Conservation (phyloP, 106 monocot genomes). For the Dioscorea alata region DNA sequence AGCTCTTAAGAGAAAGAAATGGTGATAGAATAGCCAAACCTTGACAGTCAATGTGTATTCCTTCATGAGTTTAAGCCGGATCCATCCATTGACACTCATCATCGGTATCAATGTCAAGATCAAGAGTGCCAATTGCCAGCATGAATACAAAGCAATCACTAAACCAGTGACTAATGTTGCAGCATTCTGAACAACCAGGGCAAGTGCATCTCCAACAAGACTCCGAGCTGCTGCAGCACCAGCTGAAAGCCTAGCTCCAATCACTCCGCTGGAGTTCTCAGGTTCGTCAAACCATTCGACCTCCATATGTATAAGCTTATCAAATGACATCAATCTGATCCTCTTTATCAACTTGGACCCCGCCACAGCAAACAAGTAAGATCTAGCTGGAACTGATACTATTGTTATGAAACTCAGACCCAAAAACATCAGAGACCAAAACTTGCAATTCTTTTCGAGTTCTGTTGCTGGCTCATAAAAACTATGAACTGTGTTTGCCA, state of each 20-base stretch:
- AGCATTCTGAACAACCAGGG: conserved; percentile 24
- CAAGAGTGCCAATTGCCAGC: conserved; percentile 28
- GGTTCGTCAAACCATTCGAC: conserved; percentile 36
- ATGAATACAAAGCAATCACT: conserved; percentile 26
- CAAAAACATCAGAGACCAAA: conserved; percentile 22
- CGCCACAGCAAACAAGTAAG: conserved; percentile 34
- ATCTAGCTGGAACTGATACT: conserved; percentile 15
- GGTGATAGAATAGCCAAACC: conserved; percentile 12
- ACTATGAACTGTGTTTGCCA: conserved; percentile 13
- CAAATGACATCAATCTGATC: conserved; percentile 32
- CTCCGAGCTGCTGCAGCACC: conserved; percentile 31
- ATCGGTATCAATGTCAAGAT: conserved; percentile 32
- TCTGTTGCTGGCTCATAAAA: conserved; percentile 29
- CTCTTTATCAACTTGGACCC: conserved; percentile 31
- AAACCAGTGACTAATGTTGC: conserved; percentile 26
- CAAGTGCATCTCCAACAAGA: conserved; percentile 38
- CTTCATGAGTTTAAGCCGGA: conserved; percentile 30
- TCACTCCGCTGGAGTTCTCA: conserved; percentile 33
- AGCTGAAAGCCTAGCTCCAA: conserved; percentile 35
- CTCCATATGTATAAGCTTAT: conserved; percentile 42
- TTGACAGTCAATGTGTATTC: conserved; percentile 32
- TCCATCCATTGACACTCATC: conserved; percentile 25
- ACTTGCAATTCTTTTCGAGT: conserved; percentile 25
- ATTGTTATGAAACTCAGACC: conserved; percentile 16
- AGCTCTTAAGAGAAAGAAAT: too few relatives aligned